phyloP scores from a whole-genome alignment of 2,329 filamentous ascomycete species.

The Fusarium sp. region DNA sequence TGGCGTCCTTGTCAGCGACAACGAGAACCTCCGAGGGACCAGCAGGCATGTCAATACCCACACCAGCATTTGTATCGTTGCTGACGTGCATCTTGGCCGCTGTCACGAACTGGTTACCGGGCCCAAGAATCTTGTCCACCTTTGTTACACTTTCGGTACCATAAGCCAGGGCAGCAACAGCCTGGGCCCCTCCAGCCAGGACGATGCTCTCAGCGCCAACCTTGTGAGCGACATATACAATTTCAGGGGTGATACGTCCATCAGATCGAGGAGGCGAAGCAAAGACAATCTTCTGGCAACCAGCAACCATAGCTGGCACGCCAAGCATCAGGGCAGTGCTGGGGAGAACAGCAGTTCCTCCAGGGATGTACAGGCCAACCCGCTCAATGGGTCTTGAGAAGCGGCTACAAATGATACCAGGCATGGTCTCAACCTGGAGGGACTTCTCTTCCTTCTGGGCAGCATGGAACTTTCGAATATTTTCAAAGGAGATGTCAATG shows the following conservation, averaged over 20 bases:
- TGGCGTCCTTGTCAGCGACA: slow-evolving; percentile 85
- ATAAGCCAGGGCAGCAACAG: slow-evolving; percentile 95
- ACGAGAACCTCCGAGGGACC: slow-evolving; percentile 98
- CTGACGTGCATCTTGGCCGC: slow-evolving; percentile 98
- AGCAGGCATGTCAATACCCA: slow-evolving; percentile 98
- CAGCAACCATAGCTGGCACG: slow-evolving; percentile 96
- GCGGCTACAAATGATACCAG: slow-evolving; percentile 91
- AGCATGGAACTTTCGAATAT: slow-evolving; percentile 92
- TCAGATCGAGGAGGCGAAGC: slow-evolving; percentile 91
- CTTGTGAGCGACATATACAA: slow-evolving; percentile 97
- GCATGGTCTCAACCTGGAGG: slow-evolving; percentile 94
- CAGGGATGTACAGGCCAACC: slow-evolving; percentile 95
- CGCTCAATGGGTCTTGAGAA: slow-evolving; percentile 93
- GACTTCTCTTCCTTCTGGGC: slow-evolving; percentile 87
- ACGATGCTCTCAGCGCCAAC: slow-evolving; percentile 96
- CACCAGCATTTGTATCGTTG: slow-evolving; percentile 95
- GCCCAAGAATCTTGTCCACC: slow-evolving; percentile 98
- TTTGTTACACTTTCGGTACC: slow-evolving; percentile 94
- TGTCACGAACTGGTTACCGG: slow-evolving; percentile 98
- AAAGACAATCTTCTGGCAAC: slow-evolving; percentile 92
- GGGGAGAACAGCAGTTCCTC: slow-evolving; percentile 95
- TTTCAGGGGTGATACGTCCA: slow-evolving; percentile 92
- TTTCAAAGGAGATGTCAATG: slow-evolving; percentile 94
- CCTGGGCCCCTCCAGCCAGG: slow-evolving; percentile 92
- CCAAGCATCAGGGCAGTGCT: slow-evolving; percentile 98